Conservation (phyloP, 164 flowering plant species). For the Pachysandra terminalis region DNA sequence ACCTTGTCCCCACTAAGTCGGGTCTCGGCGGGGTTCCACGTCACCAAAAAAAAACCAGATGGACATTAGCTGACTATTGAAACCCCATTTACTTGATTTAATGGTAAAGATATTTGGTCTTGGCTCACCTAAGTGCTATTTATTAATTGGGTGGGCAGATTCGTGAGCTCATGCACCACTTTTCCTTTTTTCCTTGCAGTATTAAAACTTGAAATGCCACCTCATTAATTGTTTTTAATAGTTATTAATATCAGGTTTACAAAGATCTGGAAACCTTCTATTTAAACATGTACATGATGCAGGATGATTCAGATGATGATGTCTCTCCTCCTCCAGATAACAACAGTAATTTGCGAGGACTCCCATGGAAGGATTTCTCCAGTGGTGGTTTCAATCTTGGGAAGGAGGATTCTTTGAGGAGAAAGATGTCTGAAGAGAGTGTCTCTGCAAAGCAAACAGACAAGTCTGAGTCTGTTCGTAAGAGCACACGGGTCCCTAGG, state of each 20-base stretch:
- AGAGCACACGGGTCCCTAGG: constrained; percentile 62
- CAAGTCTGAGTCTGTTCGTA: constrained; percentile 46
- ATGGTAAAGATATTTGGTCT: not conserved
- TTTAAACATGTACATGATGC: constrained; percentile 4
- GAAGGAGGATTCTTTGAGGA: constrained; percentile 33
- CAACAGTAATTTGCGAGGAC: constrained; percentile 44
- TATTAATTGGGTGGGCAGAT: no score
- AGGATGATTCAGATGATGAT: constrained; percentile 37
- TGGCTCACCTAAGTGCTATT: not conserved
- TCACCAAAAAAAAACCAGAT: no score
- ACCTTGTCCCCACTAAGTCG: no score
- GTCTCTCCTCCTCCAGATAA: constrained; percentile 30
- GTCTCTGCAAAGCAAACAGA: constrained; percentile 30
- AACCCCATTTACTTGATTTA: not conserved
- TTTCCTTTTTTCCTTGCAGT: no score
- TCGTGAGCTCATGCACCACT: no score
- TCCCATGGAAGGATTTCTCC: constrained; percentile 63
- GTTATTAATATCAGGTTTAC: not conserved
- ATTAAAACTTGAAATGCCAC: no score
- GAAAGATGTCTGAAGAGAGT: constrained; percentile 30
- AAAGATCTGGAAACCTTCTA: not conserved
- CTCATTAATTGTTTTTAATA: no score
- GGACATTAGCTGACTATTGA: no score
- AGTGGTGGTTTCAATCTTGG: constrained; percentile 33
- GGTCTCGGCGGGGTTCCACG: no score